Conservation (phyloP, 2,329 filamentous ascomycete genomes). For the Calonectria hawksworthii region DNA sequence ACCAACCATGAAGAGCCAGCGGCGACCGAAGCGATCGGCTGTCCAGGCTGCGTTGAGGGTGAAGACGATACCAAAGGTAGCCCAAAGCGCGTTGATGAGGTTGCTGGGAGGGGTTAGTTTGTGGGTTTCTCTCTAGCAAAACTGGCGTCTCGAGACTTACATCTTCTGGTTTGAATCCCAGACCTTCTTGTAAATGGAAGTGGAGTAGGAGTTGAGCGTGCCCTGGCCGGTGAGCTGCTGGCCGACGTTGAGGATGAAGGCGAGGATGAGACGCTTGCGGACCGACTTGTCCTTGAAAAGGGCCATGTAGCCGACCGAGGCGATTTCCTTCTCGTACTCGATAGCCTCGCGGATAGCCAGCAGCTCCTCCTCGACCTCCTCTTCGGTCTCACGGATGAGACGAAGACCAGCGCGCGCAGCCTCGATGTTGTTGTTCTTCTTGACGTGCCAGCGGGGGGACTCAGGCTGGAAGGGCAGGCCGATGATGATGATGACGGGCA, state of each 20-base stretch:
- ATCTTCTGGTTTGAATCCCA: slow-evolving; percentile 72
- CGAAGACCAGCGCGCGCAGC: slow-evolving; percentile 70
- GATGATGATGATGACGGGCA: slow-evolving; percentile 72
- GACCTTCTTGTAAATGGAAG: slow-evolving; percentile 81
- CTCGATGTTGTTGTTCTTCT: slow-evolving; percentile 71
- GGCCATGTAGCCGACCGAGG: slow-evolving; percentile 72
- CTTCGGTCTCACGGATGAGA: slow-evolving; percentile 73
- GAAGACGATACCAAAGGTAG: slow-evolving; percentile 80
- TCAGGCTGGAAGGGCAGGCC: slow-evolving; percentile 77
- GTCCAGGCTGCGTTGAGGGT: slow-evolving; percentile 82
- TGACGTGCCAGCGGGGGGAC: slow-evolving; percentile 77
- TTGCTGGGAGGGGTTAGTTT: slow-evolving; percentile 51
- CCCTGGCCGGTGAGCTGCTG: slow-evolving; percentile 82
- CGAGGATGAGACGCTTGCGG: slow-evolving; percentile 75
- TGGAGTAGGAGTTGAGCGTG: slow-evolving; percentile 79
- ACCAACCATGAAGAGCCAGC: slow-evolving; percentile 78
- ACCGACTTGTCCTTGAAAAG: slow-evolving; percentile 79
- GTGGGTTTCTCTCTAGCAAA: background rate
- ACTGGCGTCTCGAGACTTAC: slow-evolving; percentile 16
- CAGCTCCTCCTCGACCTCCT: slow-evolving; percentile 77
- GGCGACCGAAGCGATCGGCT: slow-evolving; percentile 78
- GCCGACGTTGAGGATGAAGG: slow-evolving; percentile 77
- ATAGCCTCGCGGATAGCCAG: slow-evolving; percentile 76
- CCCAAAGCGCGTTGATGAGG: slow-evolving; percentile 81
- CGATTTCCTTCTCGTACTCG: slow-evolving; percentile 79